These are phyloP conservation scores for Nicotiana paniculata DNA, from an alignment of 257 asterid genomes.

Conservation along the genomic window DNA sequence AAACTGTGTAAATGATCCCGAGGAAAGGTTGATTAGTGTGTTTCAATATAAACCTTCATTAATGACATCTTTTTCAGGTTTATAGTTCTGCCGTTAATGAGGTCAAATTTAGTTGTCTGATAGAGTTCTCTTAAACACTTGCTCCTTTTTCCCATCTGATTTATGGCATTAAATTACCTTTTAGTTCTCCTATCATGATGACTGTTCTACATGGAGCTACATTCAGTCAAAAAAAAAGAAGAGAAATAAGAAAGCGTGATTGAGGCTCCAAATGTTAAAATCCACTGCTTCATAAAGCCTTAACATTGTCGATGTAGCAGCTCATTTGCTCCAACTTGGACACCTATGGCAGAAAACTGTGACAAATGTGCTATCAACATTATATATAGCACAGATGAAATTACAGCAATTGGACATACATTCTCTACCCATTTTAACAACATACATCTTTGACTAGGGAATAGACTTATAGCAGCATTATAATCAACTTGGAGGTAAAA, in stretches of 20 bases:
- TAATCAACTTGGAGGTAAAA: too few relatives aligned
- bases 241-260: too few relatives aligned
- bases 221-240: too few relatives aligned
- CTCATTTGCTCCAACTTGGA: too few relatives aligned
- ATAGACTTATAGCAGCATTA: neutral
- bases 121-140: neutral
- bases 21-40: neutral
- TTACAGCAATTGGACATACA: neutral
- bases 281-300: too few relatives aligned
- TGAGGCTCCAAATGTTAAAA: too few relatives aligned
- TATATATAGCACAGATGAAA: too few relatives aligned
- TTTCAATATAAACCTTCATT: neutral
- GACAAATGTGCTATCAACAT: neutral
- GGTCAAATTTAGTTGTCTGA: slow-evolving; percentile 1
- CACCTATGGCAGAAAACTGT: neutral
- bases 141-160: neutral
- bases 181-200: neutral
- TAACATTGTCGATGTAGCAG: too few relatives aligned
- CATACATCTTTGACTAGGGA: neutral
- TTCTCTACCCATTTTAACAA: neutral
- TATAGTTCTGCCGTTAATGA: neutral
- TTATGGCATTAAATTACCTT: neutral
- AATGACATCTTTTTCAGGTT: neutral
- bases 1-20: neutral
- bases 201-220: neutral